phyloP scores from a whole-genome alignment of 345 rosid genomes.

The Eucalyptus pauciflora region DNA sequence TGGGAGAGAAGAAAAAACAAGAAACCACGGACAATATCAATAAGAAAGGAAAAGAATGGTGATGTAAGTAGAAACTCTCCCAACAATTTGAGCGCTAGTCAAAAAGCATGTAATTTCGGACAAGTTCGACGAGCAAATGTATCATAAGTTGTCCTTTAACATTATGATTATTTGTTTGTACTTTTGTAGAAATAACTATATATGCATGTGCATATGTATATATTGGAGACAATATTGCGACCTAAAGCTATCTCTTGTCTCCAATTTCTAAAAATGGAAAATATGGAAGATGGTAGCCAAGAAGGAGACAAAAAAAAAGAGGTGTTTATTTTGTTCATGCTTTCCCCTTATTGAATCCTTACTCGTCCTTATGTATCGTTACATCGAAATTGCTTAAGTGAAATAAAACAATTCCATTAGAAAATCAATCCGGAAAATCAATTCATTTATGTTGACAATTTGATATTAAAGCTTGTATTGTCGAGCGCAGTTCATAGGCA shows the following conservation, averaged over 20 bases:
- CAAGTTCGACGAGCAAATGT: not conserved
- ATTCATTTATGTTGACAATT: not conserved
- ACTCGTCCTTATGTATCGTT: not conserved
- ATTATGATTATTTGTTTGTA: not conserved
- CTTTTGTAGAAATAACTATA: not conserved
- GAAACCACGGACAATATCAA: not conserved
- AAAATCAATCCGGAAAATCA: not conserved
- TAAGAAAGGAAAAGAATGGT: not conserved
- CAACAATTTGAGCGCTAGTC: not conserved
- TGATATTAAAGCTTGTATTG: not conserved
- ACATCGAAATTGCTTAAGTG: not conserved
- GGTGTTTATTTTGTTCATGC: not conserved
- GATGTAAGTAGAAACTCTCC: not conserved
- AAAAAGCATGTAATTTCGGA: not conserved
- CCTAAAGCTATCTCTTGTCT: not conserved
- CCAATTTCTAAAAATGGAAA: not conserved
- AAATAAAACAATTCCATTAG: not conserved
- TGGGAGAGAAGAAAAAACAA: not conserved
- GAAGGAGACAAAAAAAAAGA: not conserved
- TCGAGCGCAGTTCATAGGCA: accelerated
- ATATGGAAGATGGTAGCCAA: not conserved
- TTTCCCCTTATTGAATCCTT: not conserved
- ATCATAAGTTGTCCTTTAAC: not conserved
- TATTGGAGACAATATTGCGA: no score
- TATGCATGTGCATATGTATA: not conserved